Base-by-base conservation (phyloP, 169 alveolate species). In the Plasmodium adleri region DNA sequence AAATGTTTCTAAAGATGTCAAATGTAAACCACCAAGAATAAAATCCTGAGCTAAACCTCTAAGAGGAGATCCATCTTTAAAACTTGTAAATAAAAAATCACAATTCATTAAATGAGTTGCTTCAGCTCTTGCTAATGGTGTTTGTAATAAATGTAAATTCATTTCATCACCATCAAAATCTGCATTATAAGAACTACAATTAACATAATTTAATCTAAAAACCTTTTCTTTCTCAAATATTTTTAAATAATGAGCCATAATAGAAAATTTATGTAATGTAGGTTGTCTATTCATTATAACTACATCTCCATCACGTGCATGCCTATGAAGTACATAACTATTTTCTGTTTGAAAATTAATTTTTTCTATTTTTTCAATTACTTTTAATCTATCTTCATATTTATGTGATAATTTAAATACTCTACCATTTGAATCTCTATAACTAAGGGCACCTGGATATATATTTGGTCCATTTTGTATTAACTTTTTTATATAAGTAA, bases 131-230 rank as follows among this genome's bases (percentile, higher is more conserved):
- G 99, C 98, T 39, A 96, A 90, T 74, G 96, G 96, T 56, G 97
- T 98, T 95, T 97, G 99, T 8, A 99, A 97, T 52, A 98, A 95
- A 88, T 99, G 99, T 64, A 99, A 75, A 92, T 99, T 99, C 99
- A 99, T 99, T 94, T 99, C 99, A 93, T 99, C 99, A 4, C 99
- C 99, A 91, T 99, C 99, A 93, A 99, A 99, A 93, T 99, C 99
- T 0, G 99, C 99, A 94, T 99, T 99, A 96, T 98, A 99, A 20
- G 99, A 97, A 92, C 97, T 97, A 94, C 99, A 99, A 92, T 99
- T 99, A 26, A 98, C 99, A 92, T 98, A 99, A 93, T 99, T 99
- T 93, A 98, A 95, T 88, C 99, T 95, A 83, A 99, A 97, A 10
- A 99, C 98, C 86, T 97, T 96, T 93, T 98, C 99, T 64, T 94